Evolutionary conservation across 129 eudicot genomes (phyloP).

Genomic region (Saussurea involucrata): DNA sequence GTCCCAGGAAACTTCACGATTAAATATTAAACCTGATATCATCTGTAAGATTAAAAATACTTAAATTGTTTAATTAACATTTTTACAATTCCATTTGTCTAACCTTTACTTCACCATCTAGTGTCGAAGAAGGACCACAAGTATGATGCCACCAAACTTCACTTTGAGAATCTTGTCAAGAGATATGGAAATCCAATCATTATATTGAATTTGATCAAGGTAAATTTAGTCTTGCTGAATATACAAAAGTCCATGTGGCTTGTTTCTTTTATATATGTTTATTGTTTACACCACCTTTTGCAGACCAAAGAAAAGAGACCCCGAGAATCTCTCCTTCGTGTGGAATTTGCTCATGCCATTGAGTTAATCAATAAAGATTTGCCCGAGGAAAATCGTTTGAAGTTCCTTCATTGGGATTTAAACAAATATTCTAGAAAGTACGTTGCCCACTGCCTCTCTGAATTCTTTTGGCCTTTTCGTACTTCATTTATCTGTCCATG

Average conservation of each 20-base stretch:
- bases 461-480: background rate
- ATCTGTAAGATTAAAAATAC: slow-evolving; percentile 48
- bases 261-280: slow-evolving; percentile 1
- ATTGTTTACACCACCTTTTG: background rate
- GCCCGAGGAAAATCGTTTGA: slow-evolving; percentile 69
- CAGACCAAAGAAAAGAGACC: slow-evolving; percentile 96
- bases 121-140: slow-evolving; percentile 80
- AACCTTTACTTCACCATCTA: slow-evolving; percentile 24
- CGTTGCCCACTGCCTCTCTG: background rate
- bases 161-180: slow-evolving; percentile 79
- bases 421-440: slow-evolving; percentile 82
- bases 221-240: slow-evolving; percentile 18
- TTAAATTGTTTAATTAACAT: slow-evolving; percentile 1
- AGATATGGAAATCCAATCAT: slow-evolving; percentile 98
- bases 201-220: slow-evolving; percentile 89
- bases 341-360: slow-evolving; percentile 83
- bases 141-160: slow-evolving; percentile 82
- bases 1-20: slow-evolving; percentile 97
- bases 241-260: background rate
- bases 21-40: slow-evolving; percentile 84
- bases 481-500: slow-evolving; percentile 8
- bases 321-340: slow-evolving; percentile 82
- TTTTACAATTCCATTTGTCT: background rate
- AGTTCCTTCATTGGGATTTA: slow-evolving; percentile 93
- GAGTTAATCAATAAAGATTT: slow-evolving; percentile 67